phyloP scores from a whole-genome alignment of 140 eudicot species.

The Erigeron philadelphicus region DNA sequence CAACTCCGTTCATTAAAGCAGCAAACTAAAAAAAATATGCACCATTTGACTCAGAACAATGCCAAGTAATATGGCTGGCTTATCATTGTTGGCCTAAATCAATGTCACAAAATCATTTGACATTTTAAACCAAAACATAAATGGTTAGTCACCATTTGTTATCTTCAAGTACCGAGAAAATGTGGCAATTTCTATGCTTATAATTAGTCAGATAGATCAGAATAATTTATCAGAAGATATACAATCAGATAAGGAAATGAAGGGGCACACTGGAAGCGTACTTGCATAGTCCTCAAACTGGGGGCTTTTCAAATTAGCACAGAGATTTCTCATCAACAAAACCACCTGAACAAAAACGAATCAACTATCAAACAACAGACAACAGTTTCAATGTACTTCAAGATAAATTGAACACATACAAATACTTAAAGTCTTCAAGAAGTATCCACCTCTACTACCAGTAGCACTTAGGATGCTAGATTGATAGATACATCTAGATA shows the following conservation, averaged over 20 bases:
- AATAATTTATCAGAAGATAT: background rate
- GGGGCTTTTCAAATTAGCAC: slow-evolving; percentile 80
- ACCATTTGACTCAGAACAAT: background rate
- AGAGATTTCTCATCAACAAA: slow-evolving; percentile 82
- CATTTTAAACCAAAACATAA: background rate
- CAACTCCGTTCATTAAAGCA: background rate
- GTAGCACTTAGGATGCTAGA: too few species aligned
- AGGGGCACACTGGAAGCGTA: slow-evolving; percentile 4
- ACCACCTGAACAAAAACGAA: slow-evolving; percentile 49
- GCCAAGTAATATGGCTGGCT: background rate
- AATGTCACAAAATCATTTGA: background rate
- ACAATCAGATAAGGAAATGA: background rate
- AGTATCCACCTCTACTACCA: too few species aligned
- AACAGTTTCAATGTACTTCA: background rate
- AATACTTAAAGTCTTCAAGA: background rate
- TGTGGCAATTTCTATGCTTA: background rate
- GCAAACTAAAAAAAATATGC: background rate
- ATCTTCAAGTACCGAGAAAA: background rate
- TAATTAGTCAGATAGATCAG: background rate
- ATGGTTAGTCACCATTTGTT: background rate
- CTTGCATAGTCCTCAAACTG: slow-evolving; percentile 92
- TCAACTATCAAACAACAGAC: background rate
- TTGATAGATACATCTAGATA: too few species aligned
- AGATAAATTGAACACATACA: slow-evolving; percentile 1
- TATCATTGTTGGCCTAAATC: background rate